Evolutionary conservation across 306 rosid species (phyloP), one percentile per base, ranked within the genome.

Genomic region (Lupinus albus): DNA sequence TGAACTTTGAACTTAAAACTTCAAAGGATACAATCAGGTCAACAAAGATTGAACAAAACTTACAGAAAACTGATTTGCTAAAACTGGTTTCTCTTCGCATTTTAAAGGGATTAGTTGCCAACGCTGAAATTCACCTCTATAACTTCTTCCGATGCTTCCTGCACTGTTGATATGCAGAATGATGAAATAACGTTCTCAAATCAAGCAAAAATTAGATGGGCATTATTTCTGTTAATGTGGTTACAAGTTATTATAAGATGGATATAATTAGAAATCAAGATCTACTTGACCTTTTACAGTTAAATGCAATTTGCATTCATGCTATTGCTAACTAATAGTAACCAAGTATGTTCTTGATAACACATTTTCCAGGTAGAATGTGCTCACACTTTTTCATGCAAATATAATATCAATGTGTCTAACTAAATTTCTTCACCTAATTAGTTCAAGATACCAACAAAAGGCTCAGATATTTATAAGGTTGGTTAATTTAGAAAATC

Each of bases 141-240:
- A 84, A 80, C 93, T 83, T 86, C 96, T 87, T 41, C 96, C 98
- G 28, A 92, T 92, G 86, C 93, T 89, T 86, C 98, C 98, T 21
- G 88, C 78, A 58, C 98, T 92, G 83, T 44, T 69, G 61, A 47
- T 56, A 55, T 57, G 25, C 46, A 4, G 35, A 70, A 54, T 56
- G 28, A 38, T 68, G 62, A 68, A 41, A 63, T 1, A 30, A 44
- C 32, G 48, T 60, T 68, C 62, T 25, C 30, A 1, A 25, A 25
- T 25, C 52, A 68, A 45, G 63, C 16, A 60, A 49, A 60, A 20
- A 75, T 49, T 54, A 45, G 14, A 65, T 53, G n/a, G 61, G 70
- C 8, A 64, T 33, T 33, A 25, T 25, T 25, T 3, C 4, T 2
- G 30, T 25, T 25, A 25, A 25, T 25, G 4, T 2, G 30, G 30